These are phyloP conservation scores for Pyricularia pennisetigena DNA, from an alignment of 2,329 filamentous ascomycete species.

Conservation along the genomic window DNA sequence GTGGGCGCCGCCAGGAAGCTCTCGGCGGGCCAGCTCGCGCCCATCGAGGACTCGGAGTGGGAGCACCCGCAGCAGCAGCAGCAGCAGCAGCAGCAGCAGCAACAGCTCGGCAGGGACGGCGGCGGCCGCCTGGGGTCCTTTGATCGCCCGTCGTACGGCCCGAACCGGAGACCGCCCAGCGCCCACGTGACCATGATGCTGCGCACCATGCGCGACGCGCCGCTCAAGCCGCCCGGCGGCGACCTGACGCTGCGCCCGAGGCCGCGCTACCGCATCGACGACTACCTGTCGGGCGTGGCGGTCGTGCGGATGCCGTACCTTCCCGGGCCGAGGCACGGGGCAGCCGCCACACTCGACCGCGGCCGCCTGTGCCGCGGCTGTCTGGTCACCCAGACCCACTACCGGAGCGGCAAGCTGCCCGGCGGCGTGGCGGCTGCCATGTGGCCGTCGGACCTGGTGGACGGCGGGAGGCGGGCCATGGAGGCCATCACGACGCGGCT, in stretches of 20 bases:
- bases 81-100: too few relatives aligned
- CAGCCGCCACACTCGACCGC: background rate
- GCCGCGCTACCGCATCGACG: background rate
- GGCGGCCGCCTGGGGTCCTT: too few relatives aligned
- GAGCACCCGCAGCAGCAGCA: background rate
- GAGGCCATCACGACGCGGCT: background rate
- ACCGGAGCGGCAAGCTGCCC: background rate
- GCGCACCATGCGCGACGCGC: background rate
- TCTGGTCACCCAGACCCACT: background rate
- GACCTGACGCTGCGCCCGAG: background rate
- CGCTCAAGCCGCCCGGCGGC: background rate
- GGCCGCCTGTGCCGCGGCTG: background rate
- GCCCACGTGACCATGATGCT: background rate
- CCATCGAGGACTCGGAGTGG: background rate
- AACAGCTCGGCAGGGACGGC: too few relatives aligned
- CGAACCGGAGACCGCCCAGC: background rate
- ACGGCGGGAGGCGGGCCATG: background rate
- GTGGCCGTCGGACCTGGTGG: background rate
- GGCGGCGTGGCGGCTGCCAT: background rate
- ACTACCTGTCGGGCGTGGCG: background rate
- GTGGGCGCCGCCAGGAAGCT: constrained; percentile 1
- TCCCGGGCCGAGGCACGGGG: background rate
- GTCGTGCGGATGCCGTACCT: constrained; percentile 3
- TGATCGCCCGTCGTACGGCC: background rate
- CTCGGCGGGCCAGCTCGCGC: background rate